Evolutionary conservation across 805 yeast species (phyloP).

Genomic region (Torulaspora quercuum): DNA sequence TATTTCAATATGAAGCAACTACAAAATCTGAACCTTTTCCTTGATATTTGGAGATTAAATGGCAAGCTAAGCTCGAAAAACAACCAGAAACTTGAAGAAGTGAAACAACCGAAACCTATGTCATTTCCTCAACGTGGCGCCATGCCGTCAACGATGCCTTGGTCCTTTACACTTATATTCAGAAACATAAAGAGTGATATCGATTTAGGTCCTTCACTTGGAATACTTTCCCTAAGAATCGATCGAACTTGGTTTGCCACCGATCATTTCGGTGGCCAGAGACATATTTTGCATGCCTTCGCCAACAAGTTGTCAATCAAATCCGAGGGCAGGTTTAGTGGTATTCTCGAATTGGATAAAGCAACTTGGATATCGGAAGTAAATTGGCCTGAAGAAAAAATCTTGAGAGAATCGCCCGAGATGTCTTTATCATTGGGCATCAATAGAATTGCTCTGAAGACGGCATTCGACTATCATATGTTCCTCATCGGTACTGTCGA

Average conservation of each 20-base stretch:
- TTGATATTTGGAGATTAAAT: constrained; percentile 75
- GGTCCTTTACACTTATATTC: constrained; percentile 61
- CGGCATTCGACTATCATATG: constrained; percentile 81
- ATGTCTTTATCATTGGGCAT: constrained; percentile 60
- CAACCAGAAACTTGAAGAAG: constrained; percentile 7
- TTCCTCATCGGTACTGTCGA: constrained; percentile 62
- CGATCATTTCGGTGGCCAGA: constrained; percentile 62
- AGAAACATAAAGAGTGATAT: constrained; percentile 51
- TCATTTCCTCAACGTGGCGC: constrained; percentile 40
- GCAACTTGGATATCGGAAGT: constrained; percentile 61
- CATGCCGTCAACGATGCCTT: constrained; percentile 66
- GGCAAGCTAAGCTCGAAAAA: constrained; percentile 28
- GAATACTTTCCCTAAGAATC: constrained; percentile 53
- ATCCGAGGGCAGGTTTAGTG: constrained; percentile 80
- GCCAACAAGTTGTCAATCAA: constrained; percentile 48
- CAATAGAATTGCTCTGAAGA: constrained; percentile 52
- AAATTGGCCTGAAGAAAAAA: constrained; percentile 56
- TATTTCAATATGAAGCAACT: constrained; percentile 77
- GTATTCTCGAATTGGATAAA: constrained; percentile 50
- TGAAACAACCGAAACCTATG: background rate
- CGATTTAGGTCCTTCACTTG: constrained; percentile 83
- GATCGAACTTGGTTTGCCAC: constrained; percentile 68
- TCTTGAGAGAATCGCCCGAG: constrained; percentile 55
- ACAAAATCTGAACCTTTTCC: constrained; percentile 79
- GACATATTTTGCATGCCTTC: constrained; percentile 65